Base-by-base conservation (phyloP, 169 alveolate genomes). In the Plasmodium ovale region DNA sequence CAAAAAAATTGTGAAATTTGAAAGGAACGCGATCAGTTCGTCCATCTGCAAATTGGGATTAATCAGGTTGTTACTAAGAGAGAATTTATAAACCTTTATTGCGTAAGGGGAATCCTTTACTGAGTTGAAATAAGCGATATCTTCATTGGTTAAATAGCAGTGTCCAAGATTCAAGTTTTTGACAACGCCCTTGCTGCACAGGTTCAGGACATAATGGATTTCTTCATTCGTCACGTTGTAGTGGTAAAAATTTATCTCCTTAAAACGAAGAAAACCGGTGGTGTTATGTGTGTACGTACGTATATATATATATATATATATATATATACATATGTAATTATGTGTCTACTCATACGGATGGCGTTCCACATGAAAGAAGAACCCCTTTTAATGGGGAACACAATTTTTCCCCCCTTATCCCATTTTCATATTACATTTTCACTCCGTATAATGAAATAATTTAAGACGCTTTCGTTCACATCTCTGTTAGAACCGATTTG, bases 131-230 rank as follows among this genome's bases (percentile, higher is more conserved):
- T 79, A 79, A n/a, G 35, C 37, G 16, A 79, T 64, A 29, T 79
- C 82, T 23, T 79, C 89, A 68, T 79, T 79, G 21, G 51, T 25
- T 33, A 79, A 56, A 68, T 79, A 79, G 65, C 89, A 79, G 27
- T 29, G 56, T 37, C 79, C 27, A n/a, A 79, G 69, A 39, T 79
- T 79, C 14, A 79, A 49, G 42, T 64, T 79, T 29, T 62, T 79
- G 37, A 79, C 72, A 42, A 51, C 39, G 27, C 54, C 27, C 19
- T 47, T 47, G 47, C 65, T 64, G 59, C 89, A 79, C 44, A 64
- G 44, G 27, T 64, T 35, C 42, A 79, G 56, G 35, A 79, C 70
- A 33, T 21, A 79, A 27, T 79, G 82, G 33, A 79, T 79, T 49
- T 79, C 82, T 64, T 79, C 82, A 9, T 42, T 14, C 19, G 70